A percentile compares a stretch with the other conserved stretches of the same genome.
Conservation (phyloP, 1,139 yeast genomes). For the Geotrichum carabidarum region DNA sequence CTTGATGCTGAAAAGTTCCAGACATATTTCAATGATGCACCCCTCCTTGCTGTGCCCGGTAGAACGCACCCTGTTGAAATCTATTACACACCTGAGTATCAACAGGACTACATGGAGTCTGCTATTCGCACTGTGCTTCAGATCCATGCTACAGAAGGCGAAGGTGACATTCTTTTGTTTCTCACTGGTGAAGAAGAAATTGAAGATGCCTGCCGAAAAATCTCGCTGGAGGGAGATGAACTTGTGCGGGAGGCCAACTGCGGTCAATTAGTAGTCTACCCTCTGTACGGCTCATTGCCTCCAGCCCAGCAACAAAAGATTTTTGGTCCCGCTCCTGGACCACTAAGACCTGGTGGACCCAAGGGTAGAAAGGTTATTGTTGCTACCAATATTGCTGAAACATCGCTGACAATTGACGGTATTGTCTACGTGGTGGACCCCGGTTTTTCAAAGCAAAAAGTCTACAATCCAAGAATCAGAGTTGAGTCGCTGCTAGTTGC, state of each 20-base stretch:
- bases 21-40: constrained; percentile 82
- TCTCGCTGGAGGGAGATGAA: constrained; percentile 82
- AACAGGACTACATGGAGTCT: constrained; percentile 88
- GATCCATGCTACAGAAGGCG: constrained; percentile 93
- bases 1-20: constrained; percentile 96
- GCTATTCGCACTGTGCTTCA: constrained; percentile 93
- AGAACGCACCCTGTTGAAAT: constrained; percentile 97
- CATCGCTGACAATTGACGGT: constrained; percentile 96
- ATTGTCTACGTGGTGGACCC: constrained; percentile 97
- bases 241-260: constrained; percentile 79
- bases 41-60: constrained; percentile 93
- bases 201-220: constrained; percentile 91
- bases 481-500: constrained; percentile 92
- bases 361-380: constrained; percentile 92
- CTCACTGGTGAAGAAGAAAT: constrained; percentile 98
- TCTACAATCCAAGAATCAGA: constrained; percentile 91
- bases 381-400: constrained; percentile 96
- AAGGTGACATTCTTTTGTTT: constrained; percentile 84
- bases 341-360: constrained; percentile 59
- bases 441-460: constrained; percentile 94
- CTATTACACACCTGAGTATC: constrained; percentile 94
- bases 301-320: constrained; percentile 92
- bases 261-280: constrained; percentile 86
- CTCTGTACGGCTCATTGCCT: constrained; percentile 91
- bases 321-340: constrained; percentile 81